Percentiles rank a stretch among this genome's conserved stretches.
phyloP scores from a whole-genome alignment of 2,329 filamentous ascomycete genomes.

The Fusarium keratoplasticum region DNA sequence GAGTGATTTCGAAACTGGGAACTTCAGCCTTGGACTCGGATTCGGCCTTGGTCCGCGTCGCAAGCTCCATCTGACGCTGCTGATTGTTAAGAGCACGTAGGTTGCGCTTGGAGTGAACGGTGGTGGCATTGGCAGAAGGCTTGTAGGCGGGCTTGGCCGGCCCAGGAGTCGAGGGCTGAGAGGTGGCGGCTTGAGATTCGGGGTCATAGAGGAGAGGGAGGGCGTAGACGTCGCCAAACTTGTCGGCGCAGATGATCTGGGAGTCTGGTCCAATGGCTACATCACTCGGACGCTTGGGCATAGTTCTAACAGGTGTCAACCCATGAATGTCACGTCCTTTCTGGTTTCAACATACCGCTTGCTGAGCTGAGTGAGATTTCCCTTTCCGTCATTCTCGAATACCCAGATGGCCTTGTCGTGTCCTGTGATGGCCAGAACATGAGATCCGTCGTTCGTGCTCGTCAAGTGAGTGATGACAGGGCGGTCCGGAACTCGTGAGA shows the following conservation, averaged over 20 bases:
- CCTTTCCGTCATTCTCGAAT: conserved; percentile 74
- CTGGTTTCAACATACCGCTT: conserved; percentile 66
- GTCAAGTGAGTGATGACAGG: conserved; percentile 78
- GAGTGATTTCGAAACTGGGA: conserved; percentile 75
- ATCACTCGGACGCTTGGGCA: conserved; percentile 91
- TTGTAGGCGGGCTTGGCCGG: conserved; percentile 50
- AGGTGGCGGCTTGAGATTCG: conserved; percentile 18
- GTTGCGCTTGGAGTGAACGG: conserved; percentile 74
- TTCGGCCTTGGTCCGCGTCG: conserved; percentile 40
- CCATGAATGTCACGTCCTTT: not conserved
- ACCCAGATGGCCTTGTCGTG: conserved; percentile 94
- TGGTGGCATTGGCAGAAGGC: conserved; percentile 68
- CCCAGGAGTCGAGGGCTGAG: conserved; percentile 27
- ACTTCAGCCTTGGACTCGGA: conserved; percentile 49
- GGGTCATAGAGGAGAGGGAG: conserved; percentile 70
- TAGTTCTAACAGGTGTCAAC: conserved; percentile 65
- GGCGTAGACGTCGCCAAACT: conserved; percentile 96
- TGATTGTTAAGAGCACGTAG: conserved; percentile 70
- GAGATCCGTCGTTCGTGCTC: conserved; percentile 70
- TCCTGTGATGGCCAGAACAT: conserved; percentile 84
- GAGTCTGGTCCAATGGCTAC: conserved; percentile 76
- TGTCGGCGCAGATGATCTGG: conserved; percentile 87
- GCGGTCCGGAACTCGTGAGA: conserved; percentile 57
- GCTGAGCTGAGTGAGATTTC: conserved; percentile 74
- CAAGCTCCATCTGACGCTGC: conserved; percentile 57